Conservation (phyloP, 306 rosid genomes). For the Dalbergia oliveri region DNA sequence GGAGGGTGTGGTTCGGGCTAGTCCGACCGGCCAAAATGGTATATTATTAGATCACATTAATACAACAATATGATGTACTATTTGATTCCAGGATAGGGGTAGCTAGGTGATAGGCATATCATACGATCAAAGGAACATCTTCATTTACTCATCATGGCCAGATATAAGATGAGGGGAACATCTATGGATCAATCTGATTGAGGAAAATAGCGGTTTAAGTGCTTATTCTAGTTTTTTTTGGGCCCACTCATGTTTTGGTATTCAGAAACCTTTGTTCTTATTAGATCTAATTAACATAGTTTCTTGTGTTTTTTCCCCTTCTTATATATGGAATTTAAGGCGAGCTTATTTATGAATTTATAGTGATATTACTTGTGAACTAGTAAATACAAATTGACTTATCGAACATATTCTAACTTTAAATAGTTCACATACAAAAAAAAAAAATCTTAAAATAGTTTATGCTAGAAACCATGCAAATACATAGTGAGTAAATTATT, state of each 20-base stretch:
- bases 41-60: too few relatives aligned
- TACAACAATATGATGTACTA: too few relatives aligned
- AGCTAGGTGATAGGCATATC: too few relatives aligned
- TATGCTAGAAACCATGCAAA: conserved; percentile 23
- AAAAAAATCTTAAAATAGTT: background rate
- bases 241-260: background rate
- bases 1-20: too few relatives aligned
- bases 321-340: background rate
- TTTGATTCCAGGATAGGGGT: too few relatives aligned
- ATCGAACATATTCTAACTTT: background rate
- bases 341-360: background rate
- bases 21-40: too few relatives aligned
- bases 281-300: background rate
- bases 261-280: background rate
- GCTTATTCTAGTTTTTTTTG: background rate
- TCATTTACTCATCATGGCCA: background rate
- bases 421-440: too few relatives aligned
- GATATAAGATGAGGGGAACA: background rate
- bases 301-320: background rate
- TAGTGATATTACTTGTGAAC: conserved; percentile 10
- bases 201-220: background rate
- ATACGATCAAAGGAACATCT: too few relatives aligned
- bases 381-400: background rate
- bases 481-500: background rate
- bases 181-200: background rate